Base-by-base conservation (phyloP, 1,284 basidiomycete genomes). In the Tylopilus orsonianus region DNA sequence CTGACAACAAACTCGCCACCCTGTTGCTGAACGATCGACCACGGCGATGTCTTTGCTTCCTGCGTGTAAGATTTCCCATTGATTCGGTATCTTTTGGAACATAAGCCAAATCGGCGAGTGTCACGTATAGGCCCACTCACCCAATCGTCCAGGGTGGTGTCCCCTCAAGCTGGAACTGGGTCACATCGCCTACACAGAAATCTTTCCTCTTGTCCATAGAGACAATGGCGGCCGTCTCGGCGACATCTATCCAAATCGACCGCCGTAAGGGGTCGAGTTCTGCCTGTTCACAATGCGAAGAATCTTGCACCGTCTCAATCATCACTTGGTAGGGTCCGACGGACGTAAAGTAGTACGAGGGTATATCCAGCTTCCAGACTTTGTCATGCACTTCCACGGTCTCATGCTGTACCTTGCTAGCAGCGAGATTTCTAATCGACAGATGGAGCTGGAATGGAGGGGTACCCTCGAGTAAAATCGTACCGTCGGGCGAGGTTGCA, bases 141-240 rank as follows among this genome's bases (percentile, higher is more conserved):
- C 85, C 85, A 48, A 99, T 84, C 5, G 85, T 87, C 94, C 96
- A 99, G 2, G 96, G 95, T n/a, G 95, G 85, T 39, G 84, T 90
- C 44, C 96, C 96, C 69, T 97, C 93, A 16, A 99, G 75, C 61
- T 95, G 84, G 76, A 96, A 98, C 56, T 93, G 91, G 9, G 92
- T 79, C 41, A 83, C 78, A 58, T 98, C 95, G 22, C 95, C 96
- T 8, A 93, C 88, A 67, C 96, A 99, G 57, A 90, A 87, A 66
- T 98, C 87, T 54, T 77, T 76, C 42, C 85, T 79, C 37, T 85
- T 74, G 55, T 89, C 87, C 54, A 93, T 83, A 0, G 94, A 84
- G 29, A 93, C 80, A 51, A 99, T 95, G 8, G 91, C 85, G 8
- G 96, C 96, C 2, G 91, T 93, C 69, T 98, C 96, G 6, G 93